A percentile compares a stretch with the other conserved stretches of the same genome.
These are phyloP conservation scores for Melampsora americana DNA, from an alignment of 1,284 basidiomycete genomes.

Conservation along the genomic window DNA sequence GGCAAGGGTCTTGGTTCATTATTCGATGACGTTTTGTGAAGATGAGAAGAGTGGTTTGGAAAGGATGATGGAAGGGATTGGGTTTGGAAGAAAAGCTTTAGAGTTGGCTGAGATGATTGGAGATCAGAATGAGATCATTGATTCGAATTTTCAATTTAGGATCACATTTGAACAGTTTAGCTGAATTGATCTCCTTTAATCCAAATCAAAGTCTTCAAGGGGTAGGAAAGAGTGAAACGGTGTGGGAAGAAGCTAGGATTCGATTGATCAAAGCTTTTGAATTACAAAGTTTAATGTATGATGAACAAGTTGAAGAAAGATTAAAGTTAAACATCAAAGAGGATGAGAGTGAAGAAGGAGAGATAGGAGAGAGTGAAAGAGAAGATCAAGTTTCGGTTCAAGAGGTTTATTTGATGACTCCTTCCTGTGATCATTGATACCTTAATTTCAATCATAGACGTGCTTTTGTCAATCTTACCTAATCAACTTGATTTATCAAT, in stretches of 20 bases:
- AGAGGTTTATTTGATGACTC: conserved; percentile 23
- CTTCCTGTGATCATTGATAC: conserved; percentile 36
- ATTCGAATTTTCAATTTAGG: conserved; percentile 28
- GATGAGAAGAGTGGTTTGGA: neutral
- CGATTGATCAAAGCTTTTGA: conserved; percentile 12
- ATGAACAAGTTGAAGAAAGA: neutral
- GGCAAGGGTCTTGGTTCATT: conserved; percentile 24
- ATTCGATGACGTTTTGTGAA: conserved; percentile 7
- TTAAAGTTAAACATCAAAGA: neutral
- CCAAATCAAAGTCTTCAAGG: neutral
- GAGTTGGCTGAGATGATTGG: neutral
- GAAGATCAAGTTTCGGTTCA: conserved; percentile 10
- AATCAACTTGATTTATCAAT: neutral
- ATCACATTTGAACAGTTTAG: conserved; percentile 4
- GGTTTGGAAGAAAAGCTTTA: conserved; percentile 5
- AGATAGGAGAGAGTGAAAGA: neutral
- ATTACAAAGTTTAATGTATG: conserved; percentile 21
- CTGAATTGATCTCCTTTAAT: conserved; percentile 17
- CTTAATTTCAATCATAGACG: conserved; percentile 23
- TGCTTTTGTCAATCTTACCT: conserved; percentile 18
- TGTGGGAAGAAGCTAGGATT: conserved; percentile 15
- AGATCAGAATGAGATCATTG: conserved; percentile 9
- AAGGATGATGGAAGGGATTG: too few species aligned
- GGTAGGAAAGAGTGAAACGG: neutral
- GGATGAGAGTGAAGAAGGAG: neutral